Evolutionary conservation across 768 basidiomycete species (phyloP), one percentile per base, ranked within the genome.

Genomic region (Auriscalpium vulgare): DNA sequence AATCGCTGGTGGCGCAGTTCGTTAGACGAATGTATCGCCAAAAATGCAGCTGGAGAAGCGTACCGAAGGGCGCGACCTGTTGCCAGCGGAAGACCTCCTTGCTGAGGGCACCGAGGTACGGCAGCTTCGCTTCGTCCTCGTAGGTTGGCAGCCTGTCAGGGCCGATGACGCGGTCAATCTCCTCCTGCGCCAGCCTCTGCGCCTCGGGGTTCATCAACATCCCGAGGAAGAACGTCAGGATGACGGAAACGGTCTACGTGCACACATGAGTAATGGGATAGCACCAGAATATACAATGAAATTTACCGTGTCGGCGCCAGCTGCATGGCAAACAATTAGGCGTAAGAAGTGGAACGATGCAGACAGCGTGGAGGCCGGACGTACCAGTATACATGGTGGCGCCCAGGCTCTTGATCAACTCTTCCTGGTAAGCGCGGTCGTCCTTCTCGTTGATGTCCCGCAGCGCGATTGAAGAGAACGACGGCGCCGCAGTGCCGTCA

Each of bases 1-100:
- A 23, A 60, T 62, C 16, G 61, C 61, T 62, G 50, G 7, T 21
- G n/a, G n/a, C 19, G 19, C 10, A 4, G 29, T 19, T 37, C 2
- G 37, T 45, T 16, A 4, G 23, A 23, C 49, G 9, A n/a, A 43
- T 23, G 16, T 1, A 3, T 40, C 23, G 21, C 34, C 14, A 34
- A 19, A 16, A 10, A 11, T 8, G 29, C 45, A 3, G 29, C 17
- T 13, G 2, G 1, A 16, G 21, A 16, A 7, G 13, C 58, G 9
- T 52, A 62, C 64, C 57, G 19, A 64, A 56, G 17, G 63, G 63
- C 3, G 58, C 64, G 5, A 58, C 65, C 23, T 57, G 57, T 34
- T 64, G 53, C 67, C 65, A 68, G 5, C 68, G 50, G 37, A 67
- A 58, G 23, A 63, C 57, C 52, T 67, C 66, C 51, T 56, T 61